Evolutionary conservation across 192 early-diverging fungal species (phyloP).

Genomic region (Backusella macrospora): DNA sequence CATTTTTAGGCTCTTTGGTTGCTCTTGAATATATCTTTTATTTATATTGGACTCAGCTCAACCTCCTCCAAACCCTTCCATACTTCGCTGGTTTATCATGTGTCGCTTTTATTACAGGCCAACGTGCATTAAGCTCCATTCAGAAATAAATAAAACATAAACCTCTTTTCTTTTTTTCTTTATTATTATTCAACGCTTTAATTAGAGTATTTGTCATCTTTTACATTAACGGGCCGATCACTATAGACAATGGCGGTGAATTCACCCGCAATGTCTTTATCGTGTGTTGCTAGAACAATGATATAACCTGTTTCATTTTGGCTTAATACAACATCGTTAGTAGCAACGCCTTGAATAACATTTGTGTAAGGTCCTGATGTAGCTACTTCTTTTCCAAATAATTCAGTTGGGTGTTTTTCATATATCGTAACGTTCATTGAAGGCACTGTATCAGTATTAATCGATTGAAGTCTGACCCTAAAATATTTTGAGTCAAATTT

Average conservation of each 20-base stretch:
- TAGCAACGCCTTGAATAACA: slow-evolving; percentile 56
- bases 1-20: slow-evolving; percentile 49
- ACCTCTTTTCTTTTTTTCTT: not conserved
- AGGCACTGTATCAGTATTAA: slow-evolving; percentile 63
- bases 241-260: slow-evolving; percentile 54
- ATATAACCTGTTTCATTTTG: slow-evolving; percentile 55
- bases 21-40: slow-evolving; percentile 52
- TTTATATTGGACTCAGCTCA: slow-evolving; percentile 54
- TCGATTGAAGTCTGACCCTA: slow-evolving; percentile 71
- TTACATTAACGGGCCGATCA: slow-evolving; percentile 48
- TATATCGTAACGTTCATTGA: slow-evolving; percentile 72
- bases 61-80: slow-evolving; percentile 53
- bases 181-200: not conserved
- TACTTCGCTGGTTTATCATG: slow-evolving; percentile 43
- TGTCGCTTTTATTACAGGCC: slow-evolving; percentile 47
- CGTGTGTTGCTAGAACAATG: slow-evolving; percentile 52
- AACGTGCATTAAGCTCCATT: slow-evolving; percentile 46
- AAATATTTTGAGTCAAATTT: not conserved
- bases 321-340: slow-evolving; percentile 46
- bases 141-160: slow-evolving; percentile 31
- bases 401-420: slow-evolving; percentile 50
- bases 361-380: slow-evolving; percentile 62
- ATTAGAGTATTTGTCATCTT: slow-evolving; percentile 25
- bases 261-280: slow-evolving; percentile 47
- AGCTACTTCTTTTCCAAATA: slow-evolving; percentile 56